Evolutionary conservation across 169 alveolate species (phyloP).

Genomic region (Besnoitia besnoiti): DNA sequence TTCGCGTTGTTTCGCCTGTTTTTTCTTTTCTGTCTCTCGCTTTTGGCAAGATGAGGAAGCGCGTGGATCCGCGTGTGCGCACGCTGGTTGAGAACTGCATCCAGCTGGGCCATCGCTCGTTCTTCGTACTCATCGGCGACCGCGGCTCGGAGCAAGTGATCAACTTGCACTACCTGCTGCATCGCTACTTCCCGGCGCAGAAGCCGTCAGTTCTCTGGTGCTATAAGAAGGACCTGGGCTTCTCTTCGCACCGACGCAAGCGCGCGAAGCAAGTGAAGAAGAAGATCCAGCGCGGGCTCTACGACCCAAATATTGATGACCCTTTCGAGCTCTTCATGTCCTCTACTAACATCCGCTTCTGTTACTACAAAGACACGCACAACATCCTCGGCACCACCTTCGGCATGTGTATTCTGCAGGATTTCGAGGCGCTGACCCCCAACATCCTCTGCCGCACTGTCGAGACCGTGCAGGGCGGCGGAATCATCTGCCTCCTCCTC

Average conservation of each 20-base stretch:
- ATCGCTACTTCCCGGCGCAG: neutral
- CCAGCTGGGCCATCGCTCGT: constrained; percentile 88
- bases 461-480: constrained; percentile 99
- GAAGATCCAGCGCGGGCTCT: constrained; percentile 91
- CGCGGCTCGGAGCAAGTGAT: constrained; percentile 96
- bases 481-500: constrained; percentile 87
- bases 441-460: constrained; percentile 99
- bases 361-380: constrained; percentile 97
- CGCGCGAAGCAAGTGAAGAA: constrained; percentile 94
- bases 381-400: constrained; percentile 96
- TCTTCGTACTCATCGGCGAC: constrained; percentile 97
- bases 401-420: constrained; percentile 96
- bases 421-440: constrained; percentile 99
- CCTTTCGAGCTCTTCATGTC: constrained; percentile 96
- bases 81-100: constrained; percentile 93
- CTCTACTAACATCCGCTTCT: constrained; percentile 95
- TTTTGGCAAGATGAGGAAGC: constrained; percentile 89
- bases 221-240: constrained; percentile 97
- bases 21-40: neutral
- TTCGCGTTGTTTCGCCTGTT: neutral
- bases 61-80: constrained; percentile 94
- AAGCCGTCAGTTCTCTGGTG: constrained; percentile 98
- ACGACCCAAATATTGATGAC: constrained; percentile 94
- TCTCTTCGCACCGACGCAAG: constrained; percentile 95
- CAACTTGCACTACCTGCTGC: constrained; percentile 84